phyloP scores from a whole-genome alignment of 73 alveolate species.

The Chromera velia region DNA sequence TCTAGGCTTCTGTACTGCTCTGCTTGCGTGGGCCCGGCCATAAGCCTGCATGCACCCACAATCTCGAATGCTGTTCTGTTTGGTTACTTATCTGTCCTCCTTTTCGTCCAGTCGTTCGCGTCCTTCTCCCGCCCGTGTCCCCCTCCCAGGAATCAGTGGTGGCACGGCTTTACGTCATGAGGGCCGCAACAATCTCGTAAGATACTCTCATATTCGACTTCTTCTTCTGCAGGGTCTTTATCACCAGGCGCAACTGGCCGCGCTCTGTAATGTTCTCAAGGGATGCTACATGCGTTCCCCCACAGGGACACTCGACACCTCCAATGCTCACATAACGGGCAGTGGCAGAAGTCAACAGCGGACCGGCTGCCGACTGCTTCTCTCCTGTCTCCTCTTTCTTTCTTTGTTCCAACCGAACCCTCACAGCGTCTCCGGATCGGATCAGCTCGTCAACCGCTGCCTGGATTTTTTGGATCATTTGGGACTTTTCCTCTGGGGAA shows the following conservation, averaged over 20 bases:
- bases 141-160: too few species aligned
- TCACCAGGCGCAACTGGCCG: slow-evolving; percentile 45
- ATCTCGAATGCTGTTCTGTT: too few species aligned
- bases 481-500: too few species aligned
- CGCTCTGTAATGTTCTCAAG: slow-evolving; percentile 69
- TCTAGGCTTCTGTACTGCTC: too few species aligned
- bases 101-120: too few species aligned
- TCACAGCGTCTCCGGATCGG: slow-evolving; percentile 50
- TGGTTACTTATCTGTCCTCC: too few species aligned
- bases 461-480: slow-evolving; percentile 40
- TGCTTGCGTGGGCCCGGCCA: too few species aligned
- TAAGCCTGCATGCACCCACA: too few species aligned
- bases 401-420: slow-evolving; percentile 35
- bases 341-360: slow-evolving; percentile 64
- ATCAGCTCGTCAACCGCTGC: slow-evolving; percentile 49
- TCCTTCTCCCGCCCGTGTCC: too few species aligned
- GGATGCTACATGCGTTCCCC: slow-evolving; percentile 83
- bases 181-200: slow-evolving; percentile 54
- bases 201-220: slow-evolving; percentile 71
- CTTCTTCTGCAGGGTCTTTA: slow-evolving; percentile 65
- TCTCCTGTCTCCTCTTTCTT: slow-evolving; percentile 56
- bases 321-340: too few species aligned
- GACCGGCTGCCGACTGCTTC: slow-evolving; percentile 58
- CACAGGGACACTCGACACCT: slow-evolving; percentile 84
- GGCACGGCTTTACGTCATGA: slow-evolving; percentile 14